These are phyloP conservation scores for Piper longum DNA, from an alignment of 164 flowering plant species.

Conservation along the genomic window DNA sequence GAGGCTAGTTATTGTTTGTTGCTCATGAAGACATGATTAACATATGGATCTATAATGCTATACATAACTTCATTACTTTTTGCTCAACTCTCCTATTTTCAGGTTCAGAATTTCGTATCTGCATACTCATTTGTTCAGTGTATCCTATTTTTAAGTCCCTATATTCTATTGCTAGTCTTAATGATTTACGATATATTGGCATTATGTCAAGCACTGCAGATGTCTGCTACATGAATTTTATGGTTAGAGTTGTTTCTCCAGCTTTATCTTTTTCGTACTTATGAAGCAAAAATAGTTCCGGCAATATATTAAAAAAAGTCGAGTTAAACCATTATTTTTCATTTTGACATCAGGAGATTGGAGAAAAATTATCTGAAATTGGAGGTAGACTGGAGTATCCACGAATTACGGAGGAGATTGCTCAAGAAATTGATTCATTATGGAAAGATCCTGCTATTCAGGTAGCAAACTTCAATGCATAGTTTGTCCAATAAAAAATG, in stretches of 20 bases:
- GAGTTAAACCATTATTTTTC: not conserved
- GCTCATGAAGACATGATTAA: not conserved
- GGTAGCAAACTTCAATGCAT: constrained; percentile 21
- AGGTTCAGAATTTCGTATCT: too few relatives aligned
- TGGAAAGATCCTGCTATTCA: constrained; percentile 95
- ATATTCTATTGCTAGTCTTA: too few relatives aligned
- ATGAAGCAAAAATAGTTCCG: too few relatives aligned
- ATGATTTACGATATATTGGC: too few relatives aligned
- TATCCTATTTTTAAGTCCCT: too few relatives aligned
- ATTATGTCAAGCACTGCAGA: too few relatives aligned
- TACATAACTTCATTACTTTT: too few relatives aligned
- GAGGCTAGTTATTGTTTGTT: not conserved
- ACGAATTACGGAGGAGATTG: constrained; percentile 60
- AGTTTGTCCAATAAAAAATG: not conserved
- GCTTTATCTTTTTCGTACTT: not conserved
- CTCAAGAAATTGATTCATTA: constrained; percentile 62
- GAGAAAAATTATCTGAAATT: constrained; percentile 79
- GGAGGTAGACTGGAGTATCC: constrained; percentile 82
- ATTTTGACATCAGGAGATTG: constrained; percentile 42
- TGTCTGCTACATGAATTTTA: too few relatives aligned
- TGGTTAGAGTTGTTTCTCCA: not conserved
- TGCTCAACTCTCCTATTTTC: too few relatives aligned
- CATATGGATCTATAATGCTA: not conserved
- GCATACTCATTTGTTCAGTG: too few relatives aligned
- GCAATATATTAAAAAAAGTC: not conserved